Evolutionary conservation across 2,329 filamentous ascomycete genomes (phyloP), one percentile per base, ranked within the genome.

Genomic region (Boeremia exigua): DNA sequence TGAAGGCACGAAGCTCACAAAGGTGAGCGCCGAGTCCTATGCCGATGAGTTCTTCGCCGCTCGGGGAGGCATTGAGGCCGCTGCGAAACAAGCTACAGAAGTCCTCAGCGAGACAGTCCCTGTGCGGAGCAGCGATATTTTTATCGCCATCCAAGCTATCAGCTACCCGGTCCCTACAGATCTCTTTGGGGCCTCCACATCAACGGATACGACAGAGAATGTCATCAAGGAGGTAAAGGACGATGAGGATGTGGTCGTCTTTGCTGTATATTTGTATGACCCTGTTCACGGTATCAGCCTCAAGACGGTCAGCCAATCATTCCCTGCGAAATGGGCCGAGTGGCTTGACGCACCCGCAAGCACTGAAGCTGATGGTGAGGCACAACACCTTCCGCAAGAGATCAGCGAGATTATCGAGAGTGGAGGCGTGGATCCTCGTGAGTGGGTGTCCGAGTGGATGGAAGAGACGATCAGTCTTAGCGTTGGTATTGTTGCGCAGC

Each of bases 371-470:
- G 71, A 59, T 9, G 70, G 62, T 25, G 82, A 82, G 55, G 81
- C 82, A 25, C 78, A 83, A 38, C 77, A 79, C 80, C 76, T 93
- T 30, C 94, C 95, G 0, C 89, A 91, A 27, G 92, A 93, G 70
- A 97, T 99, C 67, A 83, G 85, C 19, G 90, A 94, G 63, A 96
- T 98, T 60, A 86, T 99, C 45, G 80, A 84, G 52, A 81, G 77
- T 47, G 87, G 87, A 14, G 87, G 86, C 9, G 91, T 98, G 2
- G 95, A 99, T 71, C 95, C 95, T 0, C 84, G 95, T 54, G 95
- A 99, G 75, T 99, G 95, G 95, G 91, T 96, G 33, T 90, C 93
- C 3, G 95, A 98, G 76, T 99, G 95, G 95, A 84, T 99, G 42
- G 94, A 98, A 78, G 94, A 98, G 78, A 80, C 88, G 0, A 82